Conservation (phyloP, 2,329 filamentous ascomycete genomes). For the Aspergillus transmontanensis region DNA sequence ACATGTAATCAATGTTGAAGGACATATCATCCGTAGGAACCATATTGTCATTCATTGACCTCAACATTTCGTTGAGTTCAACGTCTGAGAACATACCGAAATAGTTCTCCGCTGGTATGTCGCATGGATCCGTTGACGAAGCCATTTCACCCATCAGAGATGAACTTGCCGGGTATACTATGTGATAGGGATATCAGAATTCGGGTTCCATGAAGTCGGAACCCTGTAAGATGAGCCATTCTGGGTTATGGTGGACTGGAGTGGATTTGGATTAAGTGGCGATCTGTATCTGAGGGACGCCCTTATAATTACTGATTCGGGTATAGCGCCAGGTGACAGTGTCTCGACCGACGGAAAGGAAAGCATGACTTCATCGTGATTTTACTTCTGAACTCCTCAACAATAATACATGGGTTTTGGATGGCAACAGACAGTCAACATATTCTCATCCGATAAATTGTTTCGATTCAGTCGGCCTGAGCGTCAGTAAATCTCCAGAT, state of each 20-base stretch:
- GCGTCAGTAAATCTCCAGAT: not conserved
- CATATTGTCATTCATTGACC: not conserved
- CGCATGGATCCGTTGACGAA: not conserved
- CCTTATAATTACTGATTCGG: not conserved
- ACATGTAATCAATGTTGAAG: not conserved
- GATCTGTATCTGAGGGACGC: not conserved
- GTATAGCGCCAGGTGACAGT: not conserved
- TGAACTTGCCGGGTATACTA: not conserved
- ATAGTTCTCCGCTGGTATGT: not conserved
- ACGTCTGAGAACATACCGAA: not conserved
- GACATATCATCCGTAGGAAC: not conserved
- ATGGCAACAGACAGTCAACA: not conserved
- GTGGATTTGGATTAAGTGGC: not conserved
- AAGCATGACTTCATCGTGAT: conserved; percentile 1
- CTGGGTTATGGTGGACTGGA: too few relatives aligned
- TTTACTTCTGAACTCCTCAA: not conserved
- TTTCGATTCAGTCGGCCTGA: not conserved
- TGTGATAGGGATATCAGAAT: not conserved
- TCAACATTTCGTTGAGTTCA: not conserved
- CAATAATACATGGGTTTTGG: not conserved
- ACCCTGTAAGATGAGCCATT: not conserved
- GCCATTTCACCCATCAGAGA: not conserved
- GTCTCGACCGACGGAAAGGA: not conserved
- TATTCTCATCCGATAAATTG: not conserved
- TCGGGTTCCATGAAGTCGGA: not conserved